These are phyloP conservation scores for Xylariaceae sp. DNA, from an alignment of 2,329 filamentous ascomycete genomes.

Conservation along the genomic window DNA sequence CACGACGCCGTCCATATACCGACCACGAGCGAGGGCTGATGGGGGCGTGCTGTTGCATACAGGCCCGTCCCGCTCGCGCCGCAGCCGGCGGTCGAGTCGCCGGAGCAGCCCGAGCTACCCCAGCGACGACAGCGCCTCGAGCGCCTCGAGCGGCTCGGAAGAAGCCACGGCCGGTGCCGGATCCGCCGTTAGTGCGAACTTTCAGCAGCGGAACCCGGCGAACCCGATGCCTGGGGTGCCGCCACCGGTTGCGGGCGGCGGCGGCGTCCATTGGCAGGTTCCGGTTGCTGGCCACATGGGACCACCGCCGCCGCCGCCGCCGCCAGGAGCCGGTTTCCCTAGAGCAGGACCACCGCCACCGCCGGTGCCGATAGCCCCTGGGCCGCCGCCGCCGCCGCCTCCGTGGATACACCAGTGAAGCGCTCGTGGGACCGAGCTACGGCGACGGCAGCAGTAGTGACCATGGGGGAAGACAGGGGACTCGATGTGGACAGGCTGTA, in stretches of 20 bases:
- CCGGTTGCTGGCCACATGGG: conserved; percentile 4
- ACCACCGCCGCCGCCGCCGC: conserved; percentile 1
- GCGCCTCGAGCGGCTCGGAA: conserved; percentile 7
- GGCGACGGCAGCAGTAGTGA: background rate
- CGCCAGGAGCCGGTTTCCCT: too few species aligned
- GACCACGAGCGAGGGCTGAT: too few species aligned
- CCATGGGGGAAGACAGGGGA: background rate
- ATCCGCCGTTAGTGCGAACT: conserved; percentile 6
- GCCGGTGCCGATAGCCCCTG: conserved; percentile 5
- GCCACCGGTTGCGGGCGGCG: conserved; percentile 9
- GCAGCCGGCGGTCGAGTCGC: conserved; percentile 12
- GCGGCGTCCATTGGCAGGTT: too few species aligned
- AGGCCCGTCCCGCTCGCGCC: conserved; percentile 10
- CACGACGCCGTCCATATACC: background rate
- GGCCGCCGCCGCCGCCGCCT: conserved; percentile 7
- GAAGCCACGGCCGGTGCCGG: conserved; percentile 9
- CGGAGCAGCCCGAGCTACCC: conserved; percentile 6
- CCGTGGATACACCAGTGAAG: conserved; percentile 10
- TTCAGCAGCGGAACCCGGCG: conserved; percentile 8
- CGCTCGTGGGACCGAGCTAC: background rate
- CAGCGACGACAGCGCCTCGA: conserved; percentile 12
- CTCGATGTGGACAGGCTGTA: background rate
- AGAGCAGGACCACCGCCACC: conserved; percentile 11
- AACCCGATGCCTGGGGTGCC: conserved; percentile 14
- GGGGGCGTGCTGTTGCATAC: background rate